Evolutionary conservation across 2,329 filamentous ascomycete genomes (phyloP).

Genomic region (Monilinia aucupariae): DNA sequence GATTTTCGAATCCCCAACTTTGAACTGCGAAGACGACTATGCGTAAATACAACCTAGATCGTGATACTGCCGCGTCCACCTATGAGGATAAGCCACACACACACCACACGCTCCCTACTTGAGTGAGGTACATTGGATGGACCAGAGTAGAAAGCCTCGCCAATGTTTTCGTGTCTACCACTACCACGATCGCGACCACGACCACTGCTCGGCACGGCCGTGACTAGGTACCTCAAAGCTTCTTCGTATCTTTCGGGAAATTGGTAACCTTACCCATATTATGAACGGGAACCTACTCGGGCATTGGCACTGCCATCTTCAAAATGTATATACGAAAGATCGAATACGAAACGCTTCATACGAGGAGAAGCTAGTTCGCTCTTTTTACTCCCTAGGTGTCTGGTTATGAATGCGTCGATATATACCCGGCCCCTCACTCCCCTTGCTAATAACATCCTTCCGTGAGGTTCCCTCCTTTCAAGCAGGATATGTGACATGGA

Average conservation of each 20-base stretch:
- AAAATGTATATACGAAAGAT: background rate
- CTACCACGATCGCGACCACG: too few relatives aligned
- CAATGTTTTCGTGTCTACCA: background rate
- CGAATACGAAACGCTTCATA: background rate
- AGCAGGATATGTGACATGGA: background rate
- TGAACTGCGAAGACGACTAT: too few relatives aligned
- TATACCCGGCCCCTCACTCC: too few relatives aligned
- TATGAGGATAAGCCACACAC: constrained; percentile 10
- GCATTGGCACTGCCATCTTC: background rate
- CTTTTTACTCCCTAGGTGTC: background rate
- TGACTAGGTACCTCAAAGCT: background rate
- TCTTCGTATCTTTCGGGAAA: background rate
- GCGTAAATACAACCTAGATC: too few relatives aligned
- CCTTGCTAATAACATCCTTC: too few relatives aligned
- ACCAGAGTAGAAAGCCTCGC: background rate
- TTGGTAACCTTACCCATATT: background rate
- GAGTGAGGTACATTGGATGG: constrained; percentile 1
- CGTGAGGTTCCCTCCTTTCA: too few relatives aligned
- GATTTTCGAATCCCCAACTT: background rate
- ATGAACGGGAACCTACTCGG: background rate
- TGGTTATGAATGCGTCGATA: background rate
- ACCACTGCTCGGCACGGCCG: background rate
- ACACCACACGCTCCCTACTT: background rate
- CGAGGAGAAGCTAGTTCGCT: background rate
- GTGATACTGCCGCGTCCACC: background rate